Conservation (phyloP, 148 eudicot genomes). For the Heliamphora exappendiculata region DNA sequence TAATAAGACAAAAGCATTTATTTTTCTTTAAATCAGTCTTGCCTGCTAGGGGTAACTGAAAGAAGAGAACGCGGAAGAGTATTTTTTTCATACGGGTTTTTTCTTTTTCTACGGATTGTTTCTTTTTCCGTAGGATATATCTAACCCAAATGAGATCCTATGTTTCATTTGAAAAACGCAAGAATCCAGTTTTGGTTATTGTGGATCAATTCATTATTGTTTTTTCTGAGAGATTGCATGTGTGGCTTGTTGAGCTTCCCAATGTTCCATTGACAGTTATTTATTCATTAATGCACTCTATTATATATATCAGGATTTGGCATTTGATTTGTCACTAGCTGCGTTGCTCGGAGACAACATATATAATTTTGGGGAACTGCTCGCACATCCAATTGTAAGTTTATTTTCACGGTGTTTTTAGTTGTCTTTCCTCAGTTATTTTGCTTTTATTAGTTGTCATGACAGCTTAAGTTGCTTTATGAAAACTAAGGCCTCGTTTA, state of each 20-base stretch:
- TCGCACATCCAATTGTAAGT: constrained; percentile 97
- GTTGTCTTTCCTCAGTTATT: neutral
- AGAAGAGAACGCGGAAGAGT: too few species aligned
- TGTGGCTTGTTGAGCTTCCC: constrained; percentile 9
- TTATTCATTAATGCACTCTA: constrained; percentile 11
- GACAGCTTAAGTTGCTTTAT: neutral
- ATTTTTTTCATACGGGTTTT: too few species aligned
- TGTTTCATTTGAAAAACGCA: neutral
- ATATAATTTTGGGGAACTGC: constrained; percentile 97
- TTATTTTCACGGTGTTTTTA: neutral
- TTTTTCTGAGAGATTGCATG: constrained; percentile 4
- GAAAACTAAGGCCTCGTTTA: too few species aligned
- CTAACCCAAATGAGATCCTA: too few species aligned
- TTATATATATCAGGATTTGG: constrained; percentile 85
- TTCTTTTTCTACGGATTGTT: too few species aligned
- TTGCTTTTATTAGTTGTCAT: neutral
- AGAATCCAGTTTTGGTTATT: neutral
- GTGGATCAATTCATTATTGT: neutral
- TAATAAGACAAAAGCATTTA: neutral
- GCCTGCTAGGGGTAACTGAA: neutral
- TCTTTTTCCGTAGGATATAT: too few species aligned
- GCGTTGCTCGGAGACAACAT: constrained; percentile 91
- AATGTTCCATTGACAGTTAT: neutral
- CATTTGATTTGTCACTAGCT: constrained; percentile 82
- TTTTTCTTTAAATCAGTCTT: neutral